Base-by-base conservation (phyloP, 2,329 filamentous ascomycete species). In the Xylariaceae sp. region DNA sequence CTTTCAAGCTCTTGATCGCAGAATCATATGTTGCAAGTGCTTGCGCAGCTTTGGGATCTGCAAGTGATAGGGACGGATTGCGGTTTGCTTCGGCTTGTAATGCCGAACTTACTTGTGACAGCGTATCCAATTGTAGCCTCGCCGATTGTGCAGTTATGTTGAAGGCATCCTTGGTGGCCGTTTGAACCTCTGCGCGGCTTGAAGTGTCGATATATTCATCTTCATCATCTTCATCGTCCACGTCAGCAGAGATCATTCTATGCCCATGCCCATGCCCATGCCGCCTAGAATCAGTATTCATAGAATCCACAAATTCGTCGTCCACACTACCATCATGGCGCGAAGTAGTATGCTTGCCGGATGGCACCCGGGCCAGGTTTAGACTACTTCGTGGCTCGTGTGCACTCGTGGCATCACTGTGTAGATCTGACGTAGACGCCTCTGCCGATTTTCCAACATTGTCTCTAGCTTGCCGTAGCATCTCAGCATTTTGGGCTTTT, bases 131-230 rank as follows among this genome's bases (percentile, higher is more conserved):
- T 70, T 99, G 94, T 34, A 97, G 74, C 68, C 88, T 92, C 8
- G 91, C 91, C 11, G 94, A 97, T 70, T 97, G 92, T 0, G 94
- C 94, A 2, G 92, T 96, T 66, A 99, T 97, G 69, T 92, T 92
- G 72, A 97, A 91, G 1, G 94, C 91, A 69, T 99, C 94, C 67
- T 95, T 95, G 66, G 83, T 91, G 35, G 85, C 83, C 1, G 86
- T 81, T 6, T 83, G 84, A 35, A 85, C 75, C 59, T 95, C 89
- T 55, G 83, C 86, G 51, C 86, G 87, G 64, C 90, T 95, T 37
- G 82, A 86, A 60, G 89, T 95, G 90, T 79, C 74, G 47, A 95
- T 88, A 31, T 79, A 84, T 47, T 86, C 85, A 12, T 76, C 75
- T 27, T 85, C 84, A 26, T 80, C 85, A 47, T 86, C 85, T 9